Evolutionary conservation across 2,329 filamentous ascomycete species (phyloP).

Genomic region (Aspergillus tubingensis): DNA sequence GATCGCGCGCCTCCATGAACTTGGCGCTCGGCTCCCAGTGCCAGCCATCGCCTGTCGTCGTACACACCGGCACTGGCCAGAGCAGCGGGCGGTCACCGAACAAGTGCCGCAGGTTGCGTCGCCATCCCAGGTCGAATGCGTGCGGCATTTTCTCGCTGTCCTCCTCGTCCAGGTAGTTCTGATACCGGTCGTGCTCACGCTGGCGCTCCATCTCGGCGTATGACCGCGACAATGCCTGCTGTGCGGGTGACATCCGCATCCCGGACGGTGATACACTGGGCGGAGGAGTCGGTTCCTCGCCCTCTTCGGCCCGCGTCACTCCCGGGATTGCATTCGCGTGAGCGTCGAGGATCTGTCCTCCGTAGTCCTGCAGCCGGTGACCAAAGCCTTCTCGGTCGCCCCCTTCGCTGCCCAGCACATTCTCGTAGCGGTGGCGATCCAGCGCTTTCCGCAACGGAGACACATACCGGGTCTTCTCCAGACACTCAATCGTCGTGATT

Average conservation of each 20-base stretch:
- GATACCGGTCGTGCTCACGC: constrained; percentile 68
- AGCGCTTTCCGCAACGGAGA: constrained; percentile 73
- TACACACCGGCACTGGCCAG: constrained; percentile 80
- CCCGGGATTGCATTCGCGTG: constrained; percentile 80
- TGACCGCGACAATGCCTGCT: constrained; percentile 47
- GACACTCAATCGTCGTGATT: constrained; percentile 91
- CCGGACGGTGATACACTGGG: constrained; percentile 13
- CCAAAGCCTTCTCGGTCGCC: constrained; percentile 33
- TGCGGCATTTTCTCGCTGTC: constrained; percentile 86
- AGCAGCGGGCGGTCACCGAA: constrained; percentile 73
- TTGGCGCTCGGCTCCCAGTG: constrained; percentile 81
- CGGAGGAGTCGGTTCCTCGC: constrained; percentile 63
- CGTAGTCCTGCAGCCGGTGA: constrained; percentile 58
- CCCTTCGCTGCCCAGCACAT: constrained; percentile 39
- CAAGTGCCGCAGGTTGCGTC: constrained; percentile 75
- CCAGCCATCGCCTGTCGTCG: constrained; percentile 91
- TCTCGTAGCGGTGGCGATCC: constrained; percentile 62
- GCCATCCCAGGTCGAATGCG: constrained; percentile 88
- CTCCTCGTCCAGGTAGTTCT: constrained; percentile 83
- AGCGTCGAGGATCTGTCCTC: constrained; percentile 76
- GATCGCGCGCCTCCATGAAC: constrained; percentile 67
- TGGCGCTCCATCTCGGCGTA: constrained; percentile 62
- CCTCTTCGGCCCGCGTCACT: constrained; percentile 78
- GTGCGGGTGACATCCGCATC: constrained; percentile 46
- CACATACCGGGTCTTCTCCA: constrained; percentile 94